Conservation (phyloP, 108 stramenopile genomes). For the Nitzschia palea region DNA sequence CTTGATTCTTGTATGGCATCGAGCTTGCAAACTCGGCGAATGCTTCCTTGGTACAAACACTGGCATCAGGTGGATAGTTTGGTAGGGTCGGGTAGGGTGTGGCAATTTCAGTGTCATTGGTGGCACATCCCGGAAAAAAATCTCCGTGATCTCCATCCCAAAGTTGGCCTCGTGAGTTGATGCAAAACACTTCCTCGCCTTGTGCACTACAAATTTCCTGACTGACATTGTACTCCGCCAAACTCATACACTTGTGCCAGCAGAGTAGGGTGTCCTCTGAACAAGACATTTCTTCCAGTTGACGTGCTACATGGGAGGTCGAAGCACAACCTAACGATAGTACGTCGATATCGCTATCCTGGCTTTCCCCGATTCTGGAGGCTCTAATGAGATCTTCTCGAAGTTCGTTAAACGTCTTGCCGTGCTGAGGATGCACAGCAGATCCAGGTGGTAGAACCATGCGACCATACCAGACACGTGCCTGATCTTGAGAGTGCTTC, state of each 20-base stretch:
- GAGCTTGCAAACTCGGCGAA: too few relatives aligned
- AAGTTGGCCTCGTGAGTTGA: too few relatives aligned
- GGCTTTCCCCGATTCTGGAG: background rate
- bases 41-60: too few relatives aligned
- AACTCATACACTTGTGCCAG: conserved; percentile 80
- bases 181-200: too few relatives aligned
- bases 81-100: too few relatives aligned
- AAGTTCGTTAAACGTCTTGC: conserved; percentile 57
- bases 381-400: conserved; percentile 46
- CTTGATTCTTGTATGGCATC: too few relatives aligned
- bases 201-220: conserved; percentile 63
- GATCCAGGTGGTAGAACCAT: conserved; percentile 81
- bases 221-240: conserved; percentile 44
- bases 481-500: background rate
- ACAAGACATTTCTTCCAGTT: conserved; percentile 43
- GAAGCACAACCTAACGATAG: conserved; percentile 46
- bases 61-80: too few relatives aligned
- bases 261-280: conserved; percentile 55
- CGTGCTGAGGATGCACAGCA: conserved; percentile 44
- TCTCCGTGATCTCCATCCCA: too few relatives aligned
- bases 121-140: too few relatives aligned
- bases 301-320: conserved; percentile 26
- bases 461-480: conserved; percentile 84
- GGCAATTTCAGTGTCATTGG: too few relatives aligned
- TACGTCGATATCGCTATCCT: conserved; percentile 4